Evolutionary conservation across 768 basidiomycete genomes (phyloP), one percentile per base, ranked within the genome.

Genomic region (Suillus paluster): DNA sequence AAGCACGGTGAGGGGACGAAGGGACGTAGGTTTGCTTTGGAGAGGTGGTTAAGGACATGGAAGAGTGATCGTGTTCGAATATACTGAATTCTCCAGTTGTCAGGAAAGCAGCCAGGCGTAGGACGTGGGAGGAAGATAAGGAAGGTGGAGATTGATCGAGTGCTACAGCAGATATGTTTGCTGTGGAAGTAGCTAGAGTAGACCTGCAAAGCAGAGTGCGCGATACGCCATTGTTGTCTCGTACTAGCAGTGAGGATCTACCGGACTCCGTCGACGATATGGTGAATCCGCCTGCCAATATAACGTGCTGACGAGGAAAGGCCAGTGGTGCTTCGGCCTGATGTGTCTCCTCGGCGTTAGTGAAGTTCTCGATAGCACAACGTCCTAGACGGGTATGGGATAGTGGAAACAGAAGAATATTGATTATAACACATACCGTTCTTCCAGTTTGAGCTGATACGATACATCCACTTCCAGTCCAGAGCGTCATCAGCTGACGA

Each of bases 381-480:
- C 89, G 89, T 64, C 91, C 90, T 93, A 72, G 59, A 45, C 44
- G 54, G 68, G 69, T 64, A 63, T 69, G 60, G 67, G 59, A 71
- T 63, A 36, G 57, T 58, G 63, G 66, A 58, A n/a, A 50, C 11
- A 38, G 60, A 38, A 38, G 62, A 41, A 68, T 59, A 57, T 23
- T 61, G 30, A 67, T 42, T 46, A 49, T 57, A 49, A 38, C 59
- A 70, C 81, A 66, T 68, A 92, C 92, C 92, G 75, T 77, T 89
- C 71, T 83, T 83, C 92, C 92, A 94, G 66, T 93, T 93, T 17
- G 86, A 86, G 67, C 89, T 91, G 64, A 92, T 89, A 59, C 90
- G 83, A 73, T 92, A 93, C 91, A 93, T 92, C 84, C 85, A 90
- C 73, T 91, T 92, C 91, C 91, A 94, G 69, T 91, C 84, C 34